Evolutionary conservation across 352 stramenopile genomes (phyloP), one percentile per base, ranked within the genome.

Genomic region (Globisporangium acanthophoron): DNA sequence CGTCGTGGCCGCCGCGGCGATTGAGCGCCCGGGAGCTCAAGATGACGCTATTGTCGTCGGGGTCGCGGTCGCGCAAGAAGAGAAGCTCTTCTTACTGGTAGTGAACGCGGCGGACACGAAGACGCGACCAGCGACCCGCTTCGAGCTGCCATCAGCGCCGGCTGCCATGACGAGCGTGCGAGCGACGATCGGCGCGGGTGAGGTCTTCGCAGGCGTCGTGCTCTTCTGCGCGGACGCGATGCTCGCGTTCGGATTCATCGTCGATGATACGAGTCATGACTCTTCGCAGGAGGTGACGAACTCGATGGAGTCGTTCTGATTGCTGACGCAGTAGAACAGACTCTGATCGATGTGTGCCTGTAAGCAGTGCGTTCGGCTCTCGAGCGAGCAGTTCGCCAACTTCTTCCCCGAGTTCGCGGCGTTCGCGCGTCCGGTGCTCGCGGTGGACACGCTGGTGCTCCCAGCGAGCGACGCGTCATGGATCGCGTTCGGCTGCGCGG

Each of bases 331-430:
- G 29, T 16, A 39, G n/a, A n/a, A 48, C 3, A 31, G 1, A 29
- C 29, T 46, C 24, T 24, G 12, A 47, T 43, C 16, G 9, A 11
- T 3, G 1, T 59, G 33, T 16, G 40, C 47, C 3, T 56, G 11
- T 18, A 18, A n/a, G 9, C 40, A 77, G 56, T 90, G 76, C 40
- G 55, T 67, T 46, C 78, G 76, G 3, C 61, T 92, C 33, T 56
- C 70, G 8, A 85, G 74, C 21, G 73, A 86, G 11, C 80, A 90
- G 20, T 88, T 92, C 53, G 74, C 71, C 12, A 35, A 46, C 0
- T 92, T 88, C 54, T 90, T 92, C 57, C 80, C 83, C 11, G 78
- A 90, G 43, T 76, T 92, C 47, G 76, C 65, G 5, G 56, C 73
- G 16, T 89, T 92, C 51, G 54, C 61, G 15, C 70, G 84, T 49